Base-by-base conservation (phyloP, 345 rosid species). In the sweet orange (Citrus sinensis) region DNA sequence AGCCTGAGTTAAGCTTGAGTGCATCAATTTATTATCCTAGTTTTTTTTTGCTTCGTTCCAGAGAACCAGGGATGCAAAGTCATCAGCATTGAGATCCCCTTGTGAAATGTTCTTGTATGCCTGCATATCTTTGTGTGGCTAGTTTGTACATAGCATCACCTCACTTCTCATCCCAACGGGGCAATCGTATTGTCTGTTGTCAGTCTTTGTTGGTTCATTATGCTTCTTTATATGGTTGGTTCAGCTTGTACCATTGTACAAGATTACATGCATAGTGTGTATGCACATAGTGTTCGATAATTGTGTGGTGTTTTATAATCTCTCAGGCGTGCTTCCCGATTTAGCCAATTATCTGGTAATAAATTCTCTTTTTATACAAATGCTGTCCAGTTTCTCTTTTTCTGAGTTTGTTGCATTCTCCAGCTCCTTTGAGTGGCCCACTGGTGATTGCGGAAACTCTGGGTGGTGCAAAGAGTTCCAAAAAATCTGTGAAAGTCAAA, bases 401-500 rank as follows among this genome's bases (percentile, higher is more conserved):
- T 34, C 24, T 56, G 30, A 7, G 67, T 75, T 73, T 76, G 39
- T 72, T 86, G 56, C 65, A 75, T 74, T 66, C 77, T 80, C 30
- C 90, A 97, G 99, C 99, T 87, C 97, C 96, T 77, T 87, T 93
- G 86, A 94, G 96, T 81, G 99, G 99, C 67, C 99, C 99, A 32
- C 77, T 97, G 82, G 98, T 93, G 71, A 87, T 90, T 76, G 98
- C 99, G 4, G 99, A 97, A 83, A 77, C 95, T 69, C 85, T 93
- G 77, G 87, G 94, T 79, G 83, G 87, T 69, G 83, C 76, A 73
- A 94, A 89, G 87, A 82, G 85, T 82, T 84, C 97, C 39, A 90
- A 88, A 63, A 94, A 86, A 42, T 71, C 87, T 59, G 42, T 86
- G 78, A 97, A 93, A 89, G 88, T 87, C 69, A 92, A 94, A 97